Conservation (phyloP, 305 asterid species). For the Fraxinus paxiana region DNA sequence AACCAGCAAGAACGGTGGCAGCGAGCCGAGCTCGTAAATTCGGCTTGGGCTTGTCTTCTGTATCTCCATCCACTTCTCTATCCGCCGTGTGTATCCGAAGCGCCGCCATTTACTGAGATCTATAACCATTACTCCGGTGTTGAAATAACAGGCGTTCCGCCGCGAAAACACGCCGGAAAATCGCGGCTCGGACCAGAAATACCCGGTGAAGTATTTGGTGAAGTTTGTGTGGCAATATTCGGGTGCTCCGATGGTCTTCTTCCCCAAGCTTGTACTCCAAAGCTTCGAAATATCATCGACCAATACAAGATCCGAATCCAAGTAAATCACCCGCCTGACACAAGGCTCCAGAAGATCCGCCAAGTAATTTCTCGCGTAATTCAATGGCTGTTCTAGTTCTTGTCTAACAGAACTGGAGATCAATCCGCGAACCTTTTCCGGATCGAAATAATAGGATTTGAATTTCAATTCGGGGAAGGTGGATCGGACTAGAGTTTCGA, state of each 20-base stretch:
- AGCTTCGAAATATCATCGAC: slow-evolving; percentile 36
- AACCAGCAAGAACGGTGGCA: slow-evolving; percentile 31
- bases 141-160: slow-evolving; percentile 38
- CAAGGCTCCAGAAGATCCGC: slow-evolving; percentile 35
- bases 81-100: slow-evolving; percentile 28
- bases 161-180: slow-evolving; percentile 24
- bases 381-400: slow-evolving; percentile 41
- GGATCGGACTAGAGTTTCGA: slow-evolving; percentile 18
- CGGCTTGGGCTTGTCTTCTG: slow-evolving; percentile 26
- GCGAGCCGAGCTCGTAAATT: slow-evolving; percentile 35
- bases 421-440: slow-evolving; percentile 25
- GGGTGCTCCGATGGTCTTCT: slow-evolving; percentile 36
- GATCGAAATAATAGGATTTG: slow-evolving; percentile 31
- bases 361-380: slow-evolving; percentile 39
- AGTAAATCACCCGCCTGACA: slow-evolving; percentile 30
- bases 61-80: slow-evolving; percentile 37
- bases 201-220: slow-evolving; percentile 35
- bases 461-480: slow-evolving; percentile 33
- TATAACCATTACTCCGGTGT: slow-evolving; percentile 34
- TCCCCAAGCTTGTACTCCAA: slow-evolving; percentile 27
- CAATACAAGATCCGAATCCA: slow-evolving; percentile 41
- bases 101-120: slow-evolving; percentile 32
- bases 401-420: slow-evolving; percentile 32
- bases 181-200: slow-evolving; percentile 31
- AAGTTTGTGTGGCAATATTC: slow-evolving; percentile 44